Base-by-base conservation (phyloP, 2,329 filamentous ascomycete species). In the Biscogniauxia mediterranea region DNA sequence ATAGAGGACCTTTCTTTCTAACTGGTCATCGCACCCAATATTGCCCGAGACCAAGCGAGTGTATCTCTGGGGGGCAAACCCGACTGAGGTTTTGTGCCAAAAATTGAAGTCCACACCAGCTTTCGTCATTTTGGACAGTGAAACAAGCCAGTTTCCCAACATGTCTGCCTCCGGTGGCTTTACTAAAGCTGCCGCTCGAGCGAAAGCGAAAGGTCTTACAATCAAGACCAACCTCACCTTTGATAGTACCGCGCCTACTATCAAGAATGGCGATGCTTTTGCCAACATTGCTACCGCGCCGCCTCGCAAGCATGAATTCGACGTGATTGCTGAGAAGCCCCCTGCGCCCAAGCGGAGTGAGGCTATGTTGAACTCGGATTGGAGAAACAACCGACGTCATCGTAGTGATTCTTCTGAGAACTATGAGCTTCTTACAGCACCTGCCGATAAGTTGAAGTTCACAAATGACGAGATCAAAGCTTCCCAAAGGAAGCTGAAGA, bases 311-410 rank as follows among this genome's bases (percentile, higher is more conserved):
- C 25, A 54, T n/a, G 28, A 13, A 4, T 57, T 57, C 25, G 52
- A 56, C n/a, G 21, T n/a, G 15, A 6, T 13, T 25, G 21, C 26
- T 55, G 59, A 49, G 28, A 57, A 61, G 17, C 21, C 46, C 11
- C 58, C 63, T 1, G 13, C 17, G 17, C 58, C 65, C 8, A 67
- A 62, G 58, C 42, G 60, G 2, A 60, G 58, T 7, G 65, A 66
- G 51, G 66, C 65, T 7, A 58, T 68, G 60, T 51, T 63, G 57
- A 63, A 62, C 51, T 62, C 58, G 42, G 65, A 65, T 52, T 68
- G 69, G 66, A 65, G 69, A 68, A 68, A 62, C 53, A 64, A 64
- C 26, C 70, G 67, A 19, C 65, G 62, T 11, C 20, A 17, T 9
- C 55, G 52, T n/a, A 59, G 55, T 21, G 60, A 51, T 28, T 57